Conservation (phyloP, 78 protist genomes). For the Dictyostelium capitatum region DNA sequence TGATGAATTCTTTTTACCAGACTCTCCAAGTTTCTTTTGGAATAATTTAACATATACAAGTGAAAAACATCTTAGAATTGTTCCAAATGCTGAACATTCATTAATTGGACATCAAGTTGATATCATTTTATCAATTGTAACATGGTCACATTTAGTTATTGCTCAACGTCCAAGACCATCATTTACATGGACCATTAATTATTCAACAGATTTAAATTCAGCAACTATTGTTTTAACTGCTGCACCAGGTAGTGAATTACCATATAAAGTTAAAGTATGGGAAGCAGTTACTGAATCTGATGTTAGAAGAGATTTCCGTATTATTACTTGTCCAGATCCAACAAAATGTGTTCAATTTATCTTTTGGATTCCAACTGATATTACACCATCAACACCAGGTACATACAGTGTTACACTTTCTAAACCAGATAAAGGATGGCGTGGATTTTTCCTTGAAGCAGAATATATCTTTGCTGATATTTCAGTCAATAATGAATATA, state of each 20-base stretch:
- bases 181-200: conserved; percentile 23
- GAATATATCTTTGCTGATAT: background rate
- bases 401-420: conserved; percentile 41
- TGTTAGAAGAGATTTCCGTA: conserved; percentile 75
- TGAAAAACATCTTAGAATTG: conserved; percentile 63
- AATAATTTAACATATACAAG: conserved; percentile 26
- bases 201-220: background rate
- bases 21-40: conserved; percentile 53
- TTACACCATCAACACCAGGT: conserved; percentile 1
- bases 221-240: conserved; percentile 57
- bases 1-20: conserved; percentile 85
- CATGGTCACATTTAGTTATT: background rate
- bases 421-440: conserved; percentile 65
- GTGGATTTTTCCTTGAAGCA: conserved; percentile 76
- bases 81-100: conserved; percentile 87
- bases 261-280: conserved; percentile 45
- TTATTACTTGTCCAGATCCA: conserved; percentile 69
- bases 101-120: conserved; percentile 75
- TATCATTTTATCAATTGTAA: conserved; percentile 58
- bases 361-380: conserved; percentile 52
- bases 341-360: conserved; percentile 67
- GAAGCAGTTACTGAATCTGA: conserved; percentile 30
- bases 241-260: conserved; percentile 13
- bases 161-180: conserved; percentile 47
- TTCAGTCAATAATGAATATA: conserved; percentile 44